Percentiles rank a stretch among this genome's conserved stretches.
phyloP scores from a whole-genome alignment of 2,329 filamentous ascomycete genomes.

The Thelonectria rubi region DNA sequence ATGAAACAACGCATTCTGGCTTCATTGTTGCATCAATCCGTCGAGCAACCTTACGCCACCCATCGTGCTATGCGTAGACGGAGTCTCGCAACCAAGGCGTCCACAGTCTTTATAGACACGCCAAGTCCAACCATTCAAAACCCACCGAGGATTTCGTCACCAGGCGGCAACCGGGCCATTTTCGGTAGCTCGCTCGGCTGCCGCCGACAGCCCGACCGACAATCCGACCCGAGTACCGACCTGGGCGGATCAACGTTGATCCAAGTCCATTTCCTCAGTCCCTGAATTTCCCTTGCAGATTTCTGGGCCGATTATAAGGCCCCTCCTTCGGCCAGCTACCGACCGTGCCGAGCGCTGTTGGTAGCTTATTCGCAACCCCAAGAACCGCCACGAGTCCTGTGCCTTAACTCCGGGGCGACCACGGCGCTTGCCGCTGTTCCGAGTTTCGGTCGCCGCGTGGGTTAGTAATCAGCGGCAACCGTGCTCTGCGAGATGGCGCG shows the following conservation, averaged over 20 bases:
- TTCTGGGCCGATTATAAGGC: background rate
- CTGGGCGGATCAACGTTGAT: background rate
- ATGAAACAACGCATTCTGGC: background rate
- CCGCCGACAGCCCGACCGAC: conserved; percentile 27
- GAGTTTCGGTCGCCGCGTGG: background rate
- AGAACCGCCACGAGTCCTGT: background rate
- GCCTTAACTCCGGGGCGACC: background rate
- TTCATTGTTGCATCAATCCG: background rate
- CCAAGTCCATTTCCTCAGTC: background rate
- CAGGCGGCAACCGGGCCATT: conserved; percentile 19
- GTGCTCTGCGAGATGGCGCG: background rate
- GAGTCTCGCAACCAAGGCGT: background rate
- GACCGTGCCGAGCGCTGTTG: background rate
- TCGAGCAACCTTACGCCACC: background rate
- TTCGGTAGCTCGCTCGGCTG: background rate
- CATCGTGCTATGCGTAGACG: background rate
- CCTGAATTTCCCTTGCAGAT: background rate
- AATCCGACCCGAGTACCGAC: conserved; percentile 6
- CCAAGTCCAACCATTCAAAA: background rate
- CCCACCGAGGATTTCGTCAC: conserved; percentile 3
- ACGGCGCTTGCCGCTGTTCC: too few relatives aligned
- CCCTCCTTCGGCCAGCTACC: background rate
- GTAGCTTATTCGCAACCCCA: background rate
- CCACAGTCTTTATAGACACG: background rate
- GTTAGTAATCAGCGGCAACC: background rate